A percentile compares a stretch with the other conserved stretches of the same genome.
Evolutionary conservation across 257 asterid species (phyloP).

Genomic region (Jaltomata sinuosa): DNA sequence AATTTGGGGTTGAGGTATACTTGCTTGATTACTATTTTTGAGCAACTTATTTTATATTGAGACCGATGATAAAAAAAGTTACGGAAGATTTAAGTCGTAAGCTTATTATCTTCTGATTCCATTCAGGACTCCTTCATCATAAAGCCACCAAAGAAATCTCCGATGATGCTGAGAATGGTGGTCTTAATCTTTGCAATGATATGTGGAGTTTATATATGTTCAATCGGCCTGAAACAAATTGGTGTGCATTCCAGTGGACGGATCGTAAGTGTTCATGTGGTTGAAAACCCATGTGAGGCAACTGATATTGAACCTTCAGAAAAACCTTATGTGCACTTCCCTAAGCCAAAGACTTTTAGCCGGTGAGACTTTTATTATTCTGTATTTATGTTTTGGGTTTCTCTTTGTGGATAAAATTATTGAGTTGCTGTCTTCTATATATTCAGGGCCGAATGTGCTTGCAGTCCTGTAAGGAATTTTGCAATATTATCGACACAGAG

Average conservation of each 20-base stretch:
- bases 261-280: constrained; percentile 33
- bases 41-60: background rate
- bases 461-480: constrained; percentile 74
- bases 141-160: constrained; percentile 58
- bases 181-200: constrained; percentile 68
- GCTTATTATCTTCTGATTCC: constrained; percentile 9
- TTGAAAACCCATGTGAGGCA: constrained; percentile 44
- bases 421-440: constrained; percentile 7
- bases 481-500: constrained; percentile 92
- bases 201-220: constrained; percentile 69
- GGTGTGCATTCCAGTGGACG: constrained; percentile 24
- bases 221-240: constrained; percentile 64
- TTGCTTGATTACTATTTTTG: background rate
- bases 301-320: constrained; percentile 46
- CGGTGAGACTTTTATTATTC: constrained; percentile 34
- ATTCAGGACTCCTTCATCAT: constrained; percentile 50
- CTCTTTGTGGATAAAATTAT: background rate
- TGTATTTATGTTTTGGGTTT: background rate
- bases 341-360: constrained; percentile 69
- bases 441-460: constrained; percentile 65
- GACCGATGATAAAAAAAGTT: background rate
- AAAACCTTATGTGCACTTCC: constrained; percentile 58
- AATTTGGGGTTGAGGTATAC: background rate
- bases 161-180: constrained; percentile 52
- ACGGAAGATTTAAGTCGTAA: background rate